These are phyloP conservation scores for Phytophthora pistaciae DNA, from an alignment of 352 stramenopile genomes.

Conservation along the genomic window DNA sequence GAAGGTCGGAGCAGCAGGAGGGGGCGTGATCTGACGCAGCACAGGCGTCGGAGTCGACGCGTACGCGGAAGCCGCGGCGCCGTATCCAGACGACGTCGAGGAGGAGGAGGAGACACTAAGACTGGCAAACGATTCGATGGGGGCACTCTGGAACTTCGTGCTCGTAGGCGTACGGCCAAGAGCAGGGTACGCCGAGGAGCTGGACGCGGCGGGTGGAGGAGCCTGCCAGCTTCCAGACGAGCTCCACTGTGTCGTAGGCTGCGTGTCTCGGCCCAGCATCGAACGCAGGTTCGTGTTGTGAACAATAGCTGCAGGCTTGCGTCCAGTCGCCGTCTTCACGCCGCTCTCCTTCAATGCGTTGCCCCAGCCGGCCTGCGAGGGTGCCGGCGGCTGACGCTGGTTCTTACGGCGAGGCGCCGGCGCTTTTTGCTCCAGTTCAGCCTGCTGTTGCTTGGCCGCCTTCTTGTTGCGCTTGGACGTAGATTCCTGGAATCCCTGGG, in stretches of 20 bases:
- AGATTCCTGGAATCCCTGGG: constrained; percentile 53
- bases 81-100: constrained; percentile 47
- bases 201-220: constrained; percentile 24
- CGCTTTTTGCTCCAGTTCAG: constrained; percentile 31
- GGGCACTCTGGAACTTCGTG: constrained; percentile 74
- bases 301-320: constrained; percentile 54
- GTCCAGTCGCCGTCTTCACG: constrained; percentile 30
- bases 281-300: constrained; percentile 67
- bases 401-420: constrained; percentile 18
- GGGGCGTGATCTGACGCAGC: constrained; percentile 29
- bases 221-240: constrained; percentile 66
- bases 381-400: constrained; percentile 43
- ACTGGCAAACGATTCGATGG: constrained; percentile 57
- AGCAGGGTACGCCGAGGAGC: constrained; percentile 27
- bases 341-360: constrained; percentile 81
- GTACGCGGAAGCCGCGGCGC: constrained; percentile 36
- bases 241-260: constrained; percentile 55
- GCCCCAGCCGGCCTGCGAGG: constrained; percentile 66
- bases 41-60: constrained; percentile 43
- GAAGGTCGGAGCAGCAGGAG: constrained; percentile 38
- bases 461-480: constrained; percentile 61
- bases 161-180: constrained; percentile 44
- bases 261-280: constrained; percentile 50
- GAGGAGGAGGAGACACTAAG: constrained; percentile 44
- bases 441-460: constrained; percentile 30